Conservation (phyloP, 2,329 filamentous ascomycete species). For the Fusarium udum region DNA sequence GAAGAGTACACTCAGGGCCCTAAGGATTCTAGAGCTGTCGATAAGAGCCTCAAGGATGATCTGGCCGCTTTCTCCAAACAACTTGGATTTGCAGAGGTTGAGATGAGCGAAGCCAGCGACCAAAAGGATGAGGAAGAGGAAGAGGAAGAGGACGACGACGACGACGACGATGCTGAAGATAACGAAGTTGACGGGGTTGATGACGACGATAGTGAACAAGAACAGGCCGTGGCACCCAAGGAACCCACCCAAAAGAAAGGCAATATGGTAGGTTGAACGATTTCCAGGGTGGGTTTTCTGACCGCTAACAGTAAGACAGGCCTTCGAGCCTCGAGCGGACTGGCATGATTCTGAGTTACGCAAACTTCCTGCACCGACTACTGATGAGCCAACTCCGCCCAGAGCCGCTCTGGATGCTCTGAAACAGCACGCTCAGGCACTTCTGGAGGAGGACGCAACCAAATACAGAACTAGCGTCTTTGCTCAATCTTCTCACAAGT, state of each 20-base stretch:
- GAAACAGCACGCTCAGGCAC: conserved; percentile 74
- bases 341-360: conserved; percentile 62
- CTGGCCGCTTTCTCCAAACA: conserved; percentile 52
- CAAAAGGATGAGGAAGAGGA: conserved; percentile 49
- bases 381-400: conserved; percentile 57
- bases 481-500: conserved; percentile 89
- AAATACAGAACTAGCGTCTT: conserved; percentile 78
- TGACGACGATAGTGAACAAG: conserved; percentile 43
- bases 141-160: conserved; percentile 47
- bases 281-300: conserved; percentile 32
- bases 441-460: conserved; percentile 81
- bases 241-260: conserved; percentile 44
- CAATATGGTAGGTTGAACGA: conserved; percentile 48
- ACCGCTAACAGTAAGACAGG: conserved; percentile 55
- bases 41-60: conserved; percentile 53
- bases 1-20: conserved; percentile 48
- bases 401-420: conserved; percentile 59
- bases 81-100: conserved; percentile 50
- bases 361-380: conserved; percentile 54
- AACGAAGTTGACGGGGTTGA: conserved; percentile 36
- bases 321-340: conserved; percentile 66
- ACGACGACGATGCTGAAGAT: conserved; percentile 47
- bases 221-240: conserved; percentile 44
- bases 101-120: conserved; percentile 50
- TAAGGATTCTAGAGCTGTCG: conserved; percentile 46